Evolutionary conservation across 129 eudicot genomes (phyloP).

Genomic region (Centella asiatica): DNA sequence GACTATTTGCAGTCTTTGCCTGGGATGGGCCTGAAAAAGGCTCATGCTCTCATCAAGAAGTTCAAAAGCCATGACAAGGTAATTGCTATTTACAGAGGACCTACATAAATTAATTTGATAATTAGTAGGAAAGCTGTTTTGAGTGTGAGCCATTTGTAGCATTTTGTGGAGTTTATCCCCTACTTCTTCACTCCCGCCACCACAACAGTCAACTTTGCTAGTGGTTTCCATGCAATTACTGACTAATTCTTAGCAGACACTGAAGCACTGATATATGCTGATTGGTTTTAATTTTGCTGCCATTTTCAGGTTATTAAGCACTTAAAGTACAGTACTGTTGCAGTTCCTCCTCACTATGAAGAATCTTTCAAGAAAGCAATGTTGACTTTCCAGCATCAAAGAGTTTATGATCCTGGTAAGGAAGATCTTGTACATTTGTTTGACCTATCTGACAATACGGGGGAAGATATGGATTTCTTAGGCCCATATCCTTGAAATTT

Average conservation of each 20-base stretch:
- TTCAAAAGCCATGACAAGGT: conserved; percentile 73
- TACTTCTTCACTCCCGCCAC: neutral
- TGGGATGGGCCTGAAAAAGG: conserved; percentile 96
- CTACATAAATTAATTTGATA: neutral
- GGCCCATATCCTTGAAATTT: conserved; percentile 90
- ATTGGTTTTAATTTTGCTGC: neutral
- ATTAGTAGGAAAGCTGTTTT: neutral
- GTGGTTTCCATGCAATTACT: neutral
- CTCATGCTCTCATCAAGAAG: conserved; percentile 70
- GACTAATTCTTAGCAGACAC: neutral
- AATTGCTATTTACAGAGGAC: neutral
- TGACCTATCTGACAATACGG: conserved; percentile 31
- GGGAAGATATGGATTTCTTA: conserved; percentile 68
- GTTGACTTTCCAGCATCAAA: conserved; percentile 81
- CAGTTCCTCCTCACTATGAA: conserved; percentile 60
- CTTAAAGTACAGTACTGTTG: conserved; percentile 56
- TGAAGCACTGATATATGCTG: neutral
- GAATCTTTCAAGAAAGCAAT: conserved; percentile 81
- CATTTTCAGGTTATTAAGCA: conserved; percentile 79
- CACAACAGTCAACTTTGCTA: neutral
- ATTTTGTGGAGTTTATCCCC: neutral
- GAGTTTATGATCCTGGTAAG: conserved; percentile 68
- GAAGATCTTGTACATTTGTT: conserved; percentile 71
- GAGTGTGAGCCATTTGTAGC: neutral
- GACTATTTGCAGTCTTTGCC: conserved; percentile 91